Evolutionary conservation across 1,284 basidiomycete species (phyloP).

Genomic region (Trametes polyzona): DNA sequence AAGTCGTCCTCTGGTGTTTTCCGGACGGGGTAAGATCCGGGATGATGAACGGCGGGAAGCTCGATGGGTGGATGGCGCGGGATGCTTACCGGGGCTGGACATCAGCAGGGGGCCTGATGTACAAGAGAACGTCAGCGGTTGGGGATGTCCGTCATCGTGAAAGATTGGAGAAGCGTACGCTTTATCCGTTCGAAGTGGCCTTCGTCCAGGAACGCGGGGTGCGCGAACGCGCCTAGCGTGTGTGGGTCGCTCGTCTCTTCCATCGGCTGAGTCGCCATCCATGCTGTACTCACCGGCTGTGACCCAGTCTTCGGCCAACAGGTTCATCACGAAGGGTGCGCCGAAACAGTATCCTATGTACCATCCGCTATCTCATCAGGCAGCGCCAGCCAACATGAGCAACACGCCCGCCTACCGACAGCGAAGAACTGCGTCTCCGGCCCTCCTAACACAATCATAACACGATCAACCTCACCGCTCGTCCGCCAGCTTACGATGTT

Average conservation of each 20-base stretch:
- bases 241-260: background rate
- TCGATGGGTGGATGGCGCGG: background rate
- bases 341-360: constrained; percentile 60
- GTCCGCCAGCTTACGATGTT: background rate
- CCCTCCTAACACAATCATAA: constrained; percentile 6
- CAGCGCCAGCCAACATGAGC: background rate
- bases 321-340: constrained; percentile 51
- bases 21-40: too few species aligned
- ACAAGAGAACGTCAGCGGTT: background rate
- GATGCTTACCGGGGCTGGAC: constrained; percentile 28
- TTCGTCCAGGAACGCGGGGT: constrained; percentile 56
- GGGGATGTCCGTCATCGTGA: too few species aligned
- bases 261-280: background rate
- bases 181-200: constrained; percentile 51
- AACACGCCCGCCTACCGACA: constrained; percentile 37
- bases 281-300: constrained; percentile 45
- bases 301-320: constrained; percentile 47
- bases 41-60: background rate
- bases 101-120: constrained; percentile 57
- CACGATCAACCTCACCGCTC: too few species aligned
- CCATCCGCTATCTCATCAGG: background rate
- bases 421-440: constrained; percentile 37
- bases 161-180: constrained; percentile 40
- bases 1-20: constrained; percentile 43
- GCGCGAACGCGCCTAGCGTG: constrained; percentile 52